Base-by-base conservation (phyloP, 192 early-diverging fungal genomes). In the Chytriomyces hyalinus region DNA sequence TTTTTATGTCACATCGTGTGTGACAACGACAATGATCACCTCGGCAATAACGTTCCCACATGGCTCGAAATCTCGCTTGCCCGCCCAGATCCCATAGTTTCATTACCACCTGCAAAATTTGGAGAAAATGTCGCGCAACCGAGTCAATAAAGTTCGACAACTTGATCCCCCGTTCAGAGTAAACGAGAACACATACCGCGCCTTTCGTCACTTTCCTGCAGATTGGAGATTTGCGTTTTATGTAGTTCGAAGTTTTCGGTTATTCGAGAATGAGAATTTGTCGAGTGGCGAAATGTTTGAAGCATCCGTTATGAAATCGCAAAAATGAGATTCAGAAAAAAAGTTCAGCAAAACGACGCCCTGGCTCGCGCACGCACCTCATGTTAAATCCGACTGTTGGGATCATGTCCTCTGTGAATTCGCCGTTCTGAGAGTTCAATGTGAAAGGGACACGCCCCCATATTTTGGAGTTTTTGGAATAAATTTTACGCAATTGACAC, bases 11-110 rank as follows among this genome's bases (percentile, higher is more conserved):
- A 78, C 48, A 45, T 20, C 64, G 17, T n/a, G 67, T 65, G 2
- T n/a, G 6, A 67, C 11, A 24, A 0, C 50, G n/a, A 62, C 47
- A 62, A n/a, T 20, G 13, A 20, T 44, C n/a, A 85, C 84, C 87
- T 79, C 86, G 78, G 82, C 89, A 90, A 66, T 90, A 90, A 49
- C 89, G 78, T 72, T 90, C 89, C 89, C 98, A 99, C 97, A 98
- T 99, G 83, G 92, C 95, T 61, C 98, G 82, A 85, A 99, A 98
- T 53, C 97, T 85, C 61, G 97, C 93, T 81, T 99, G 98, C 9
- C 98, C 98, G 51, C 98, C 98, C 82, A 99, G 91, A 84, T 99
- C 98, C 98, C 98, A 99, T 71, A 99, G 84, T 82, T 98, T 98
- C 95, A 99, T 98, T 15, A 99, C 96, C 62, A 94, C 77, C 77